These are phyloP conservation scores for Coniosporium uncinatum DNA, from an alignment of 2,329 filamentous ascomycete genomes.

Conservation along the genomic window DNA sequence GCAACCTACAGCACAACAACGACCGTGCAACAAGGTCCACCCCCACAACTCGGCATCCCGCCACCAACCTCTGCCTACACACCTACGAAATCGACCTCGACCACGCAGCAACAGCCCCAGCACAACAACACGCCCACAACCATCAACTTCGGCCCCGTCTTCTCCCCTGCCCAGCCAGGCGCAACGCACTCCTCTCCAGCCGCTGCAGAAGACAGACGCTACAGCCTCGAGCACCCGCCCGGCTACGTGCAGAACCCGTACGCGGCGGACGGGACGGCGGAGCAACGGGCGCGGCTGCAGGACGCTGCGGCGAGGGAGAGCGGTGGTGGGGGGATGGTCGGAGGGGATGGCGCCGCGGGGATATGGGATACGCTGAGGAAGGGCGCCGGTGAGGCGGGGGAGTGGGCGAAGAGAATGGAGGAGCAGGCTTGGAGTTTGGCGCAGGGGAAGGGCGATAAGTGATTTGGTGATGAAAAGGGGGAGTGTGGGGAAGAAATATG, in stretches of 20 bases:
- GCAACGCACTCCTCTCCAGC: slow-evolving; percentile 8
- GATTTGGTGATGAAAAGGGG: too few relatives aligned
- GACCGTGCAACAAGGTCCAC: slow-evolving; percentile 16
- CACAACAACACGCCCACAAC: slow-evolving; percentile 25
- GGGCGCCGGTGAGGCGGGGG: not conserved
- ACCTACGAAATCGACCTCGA: slow-evolving; percentile 27
- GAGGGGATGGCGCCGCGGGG: slow-evolving; percentile 16
- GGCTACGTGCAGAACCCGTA: slow-evolving; percentile 41
- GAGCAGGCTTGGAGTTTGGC: slow-evolving; percentile 5
- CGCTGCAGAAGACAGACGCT: slow-evolving; percentile 9
- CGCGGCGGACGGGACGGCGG: slow-evolving; percentile 29
- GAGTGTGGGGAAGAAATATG: too few relatives aligned
- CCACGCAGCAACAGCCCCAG: slow-evolving; percentile 16
- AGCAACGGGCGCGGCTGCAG: slow-evolving; percentile 22
- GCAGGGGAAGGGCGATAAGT: slow-evolving; percentile 4
- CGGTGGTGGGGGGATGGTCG: slow-evolving; percentile 10
- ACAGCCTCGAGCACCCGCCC: slow-evolving; percentile 33
- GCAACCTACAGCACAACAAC: slow-evolving; percentile 23
- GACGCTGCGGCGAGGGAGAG: slow-evolving; percentile 16
- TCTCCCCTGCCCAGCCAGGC: slow-evolving; percentile 17
- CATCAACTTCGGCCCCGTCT: slow-evolving; percentile 25
- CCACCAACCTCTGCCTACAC: slow-evolving; percentile 27
- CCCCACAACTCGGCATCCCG: slow-evolving; percentile 31
- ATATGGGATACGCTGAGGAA: not conserved
- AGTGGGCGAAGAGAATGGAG: slow-evolving; percentile 2